These are phyloP conservation scores for Hemileia vastatrix DNA, from an alignment of 1,284 basidiomycete species.

Conservation along the genomic window DNA sequence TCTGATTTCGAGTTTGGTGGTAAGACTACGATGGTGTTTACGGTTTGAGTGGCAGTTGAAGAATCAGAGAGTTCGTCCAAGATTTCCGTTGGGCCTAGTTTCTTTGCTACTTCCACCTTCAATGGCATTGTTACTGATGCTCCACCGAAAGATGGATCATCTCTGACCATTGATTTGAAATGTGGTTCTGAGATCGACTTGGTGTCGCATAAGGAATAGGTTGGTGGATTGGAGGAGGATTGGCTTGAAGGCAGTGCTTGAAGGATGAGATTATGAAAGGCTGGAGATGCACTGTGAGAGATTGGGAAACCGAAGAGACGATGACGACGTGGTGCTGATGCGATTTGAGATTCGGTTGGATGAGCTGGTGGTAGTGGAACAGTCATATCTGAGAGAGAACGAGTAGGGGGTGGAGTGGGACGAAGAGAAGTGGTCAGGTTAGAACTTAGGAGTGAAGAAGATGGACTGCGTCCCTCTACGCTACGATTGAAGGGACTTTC, in stretches of 20 bases:
- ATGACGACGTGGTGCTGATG: conserved; percentile 26
- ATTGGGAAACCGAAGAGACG: conserved; percentile 32
- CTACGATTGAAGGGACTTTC: too few species aligned
- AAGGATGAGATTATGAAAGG: conserved; percentile 32
- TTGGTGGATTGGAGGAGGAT: too few species aligned
- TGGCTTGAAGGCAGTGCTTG: conserved; percentile 25
- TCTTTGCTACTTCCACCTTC: conserved; percentile 29
- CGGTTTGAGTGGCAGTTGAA: conserved; percentile 28
- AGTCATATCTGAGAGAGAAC: not conserved
- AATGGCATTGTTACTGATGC: conserved; percentile 32
- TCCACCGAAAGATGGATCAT: conserved; percentile 30
- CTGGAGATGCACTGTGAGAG: conserved; percentile 32
- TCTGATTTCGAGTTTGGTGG: conserved; percentile 3
- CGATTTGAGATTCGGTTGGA: conserved; percentile 27
- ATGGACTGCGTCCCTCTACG: too few species aligned
- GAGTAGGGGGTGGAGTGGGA: not conserved
- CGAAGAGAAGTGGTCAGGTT: too few species aligned
- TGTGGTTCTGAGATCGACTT: conserved; percentile 29
- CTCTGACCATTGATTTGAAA: conserved; percentile 23
- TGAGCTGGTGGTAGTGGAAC: conserved; percentile 13
- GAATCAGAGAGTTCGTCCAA: conserved; percentile 31
- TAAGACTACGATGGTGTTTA: conserved; percentile 37
- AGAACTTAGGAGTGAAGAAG: too few species aligned
- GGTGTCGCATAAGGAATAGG: conserved; percentile 31
- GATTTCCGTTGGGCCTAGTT: conserved; percentile 24